Evolutionary conservation across 495 filamentous ascomycete species (phyloP), one percentile per base, ranked within the genome.

Genomic region (Trichoderma virens): DNA sequence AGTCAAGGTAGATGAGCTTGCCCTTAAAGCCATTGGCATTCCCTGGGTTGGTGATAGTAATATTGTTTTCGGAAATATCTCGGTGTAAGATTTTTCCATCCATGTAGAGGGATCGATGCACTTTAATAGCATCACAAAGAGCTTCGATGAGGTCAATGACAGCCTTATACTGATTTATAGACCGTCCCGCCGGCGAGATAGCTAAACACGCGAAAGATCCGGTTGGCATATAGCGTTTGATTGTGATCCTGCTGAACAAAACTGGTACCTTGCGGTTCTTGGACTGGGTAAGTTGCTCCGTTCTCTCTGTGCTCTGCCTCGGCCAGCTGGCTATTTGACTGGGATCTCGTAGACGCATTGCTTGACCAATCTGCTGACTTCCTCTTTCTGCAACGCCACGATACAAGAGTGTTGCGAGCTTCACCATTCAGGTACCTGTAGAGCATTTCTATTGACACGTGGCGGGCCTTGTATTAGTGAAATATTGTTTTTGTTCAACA

Each of bases 1-100:
- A 54, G 45, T 73, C 68, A 51, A 73, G 70, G 45, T 72, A 67
- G 66, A 71, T 73, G 45, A 71, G 62, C 28, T 71, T 71, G 59
- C 70, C 63, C 18, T 63, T 62, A 65, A 67, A 60, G 62, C 59
- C 64, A 69, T 71, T 69, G 34, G 34, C 6, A 6, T 35, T 35
- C 6, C 13, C 34, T 13, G 34, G 34, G 34, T 35, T 35, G 1
- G 68, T 35, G 65, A 71, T 71, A 59, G 70, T 66, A 1, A 73
- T 68, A 47, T 73, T 73, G 13, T 65, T 64, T 0, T 64, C 51
- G 13, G 68, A 73, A 59, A 73, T 67, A 64, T 70, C 71, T 67
- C 64, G 68, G 61, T 71, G 70, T 62, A 73, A 67, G 56, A 71
- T 69, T 14, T 67, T 65, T 38, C 68, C 68, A 61, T 68, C 51